These are phyloP conservation scores for Rosa hybrid DNA, from an alignment of 331 rosid species.

Conservation along the genomic window DNA sequence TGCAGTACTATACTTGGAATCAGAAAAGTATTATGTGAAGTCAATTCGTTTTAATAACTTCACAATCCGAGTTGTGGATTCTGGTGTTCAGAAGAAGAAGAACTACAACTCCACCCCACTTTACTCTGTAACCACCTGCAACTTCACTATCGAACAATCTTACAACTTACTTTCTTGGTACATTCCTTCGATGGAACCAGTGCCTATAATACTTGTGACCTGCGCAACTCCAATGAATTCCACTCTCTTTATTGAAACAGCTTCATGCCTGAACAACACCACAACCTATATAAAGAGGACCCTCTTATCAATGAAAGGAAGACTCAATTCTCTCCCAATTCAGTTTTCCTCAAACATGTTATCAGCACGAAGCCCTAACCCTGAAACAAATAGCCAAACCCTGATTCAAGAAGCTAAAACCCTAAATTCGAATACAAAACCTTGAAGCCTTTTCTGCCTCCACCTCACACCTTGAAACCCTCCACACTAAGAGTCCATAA, in stretches of 20 bases:
- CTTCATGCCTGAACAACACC: constrained; percentile 4
- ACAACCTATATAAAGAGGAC: no score
- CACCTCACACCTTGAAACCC: no score
- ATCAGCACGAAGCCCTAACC: no score
- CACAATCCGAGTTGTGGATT: not conserved
- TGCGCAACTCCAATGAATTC: not conserved
- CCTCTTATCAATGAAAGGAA: no score
- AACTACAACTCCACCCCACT: not conserved
- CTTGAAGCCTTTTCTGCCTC: no score
- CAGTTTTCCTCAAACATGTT: no score
- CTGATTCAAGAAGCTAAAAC: no score
- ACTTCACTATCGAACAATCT: no score
- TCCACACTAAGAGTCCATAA: no score
- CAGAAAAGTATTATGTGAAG: not conserved
- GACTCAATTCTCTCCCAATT: no score
- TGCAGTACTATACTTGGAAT: not conserved
- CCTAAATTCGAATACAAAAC: no score
- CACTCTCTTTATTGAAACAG: not conserved
- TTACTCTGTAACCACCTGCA: not conserved
- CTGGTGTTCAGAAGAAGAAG: not conserved
- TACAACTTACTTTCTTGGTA: not conserved
- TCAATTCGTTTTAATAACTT: not conserved
- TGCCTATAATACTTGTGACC: not conserved
- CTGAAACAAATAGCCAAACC: no score
- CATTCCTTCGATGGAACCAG: not conserved